These are phyloP conservation scores for Populus tomentosa DNA, from an alignment of 441 rosid genomes.

Conservation along the genomic window DNA sequence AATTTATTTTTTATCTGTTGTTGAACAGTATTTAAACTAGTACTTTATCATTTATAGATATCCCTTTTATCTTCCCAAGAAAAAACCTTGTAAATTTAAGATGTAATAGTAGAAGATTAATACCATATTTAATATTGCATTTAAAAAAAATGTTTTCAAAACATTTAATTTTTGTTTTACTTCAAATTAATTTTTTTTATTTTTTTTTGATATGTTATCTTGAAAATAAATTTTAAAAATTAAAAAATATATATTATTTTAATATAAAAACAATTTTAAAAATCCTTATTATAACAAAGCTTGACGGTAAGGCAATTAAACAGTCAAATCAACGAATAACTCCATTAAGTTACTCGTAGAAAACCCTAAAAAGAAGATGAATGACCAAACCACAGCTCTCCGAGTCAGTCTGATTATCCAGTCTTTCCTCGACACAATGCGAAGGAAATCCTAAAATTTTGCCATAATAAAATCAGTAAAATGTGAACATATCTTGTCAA, in stretches of 20 bases:
- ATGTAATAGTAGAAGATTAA: background rate
- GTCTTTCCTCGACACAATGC: background rate
- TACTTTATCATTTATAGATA: background rate
- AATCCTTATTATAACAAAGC: too few species aligned
- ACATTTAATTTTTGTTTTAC: too few species aligned
- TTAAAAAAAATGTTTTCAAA: too few species aligned
- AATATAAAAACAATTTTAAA: too few species aligned
- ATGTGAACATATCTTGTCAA: conserved; percentile 1
- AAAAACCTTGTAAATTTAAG: background rate
- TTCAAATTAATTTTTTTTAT: too few species aligned
- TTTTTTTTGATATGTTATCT: too few species aligned
- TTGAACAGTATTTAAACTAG: background rate
- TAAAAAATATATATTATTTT: too few species aligned
- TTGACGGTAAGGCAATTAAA: background rate
- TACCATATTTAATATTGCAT: too few species aligned
- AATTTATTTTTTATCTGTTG: background rate
- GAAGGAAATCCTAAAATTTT: conserved; percentile 1
- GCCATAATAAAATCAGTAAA: background rate
- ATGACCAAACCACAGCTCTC: conserved; percentile 30
- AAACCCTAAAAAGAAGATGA: conserved; percentile 34
- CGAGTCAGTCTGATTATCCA: conserved; percentile 24
- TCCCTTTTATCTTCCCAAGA: background rate
- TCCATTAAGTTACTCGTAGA: conserved; percentile 41
- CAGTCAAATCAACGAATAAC: conserved; percentile 50
- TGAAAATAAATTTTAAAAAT: too few species aligned